Percentiles rank a stretch among this genome's conserved stretches.
Evolutionary conservation across 2,329 filamentous ascomycete species (phyloP).

Genomic region (Cryphonectria nitschkei): DNA sequence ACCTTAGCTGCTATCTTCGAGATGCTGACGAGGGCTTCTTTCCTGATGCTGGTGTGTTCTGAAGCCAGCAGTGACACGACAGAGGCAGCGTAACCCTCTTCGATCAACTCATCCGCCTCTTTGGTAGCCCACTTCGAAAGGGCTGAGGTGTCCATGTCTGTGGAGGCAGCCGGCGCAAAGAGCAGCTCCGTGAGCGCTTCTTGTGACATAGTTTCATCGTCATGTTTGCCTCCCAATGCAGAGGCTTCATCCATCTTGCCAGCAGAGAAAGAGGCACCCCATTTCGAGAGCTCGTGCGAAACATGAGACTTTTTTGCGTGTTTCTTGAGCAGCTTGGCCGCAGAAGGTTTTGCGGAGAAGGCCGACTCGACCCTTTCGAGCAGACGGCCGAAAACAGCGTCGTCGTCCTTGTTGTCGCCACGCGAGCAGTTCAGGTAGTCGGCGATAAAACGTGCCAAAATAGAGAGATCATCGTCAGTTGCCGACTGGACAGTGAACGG

Average conservation of each 20-base stretch:
- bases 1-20: conserved; percentile 66
- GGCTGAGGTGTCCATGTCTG: conserved; percentile 54
- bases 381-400: conserved; percentile 1
- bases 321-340: conserved; percentile 26
- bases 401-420: conserved; percentile 49
- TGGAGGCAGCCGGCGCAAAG: conserved; percentile 48
- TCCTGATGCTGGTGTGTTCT: conserved; percentile 72
- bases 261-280: conserved; percentile 27
- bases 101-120: conserved; percentile 75
- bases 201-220: conserved; percentile 24
- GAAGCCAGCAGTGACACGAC: conserved; percentile 79
- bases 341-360: conserved; percentile 23
- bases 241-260: conserved; percentile 25
- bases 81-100: conserved; percentile 72
- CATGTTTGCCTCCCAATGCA: conserved; percentile 33
- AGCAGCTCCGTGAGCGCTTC: conserved; percentile 58
- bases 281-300: conserved; percentile 27
- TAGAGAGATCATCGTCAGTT: conserved; percentile 45
- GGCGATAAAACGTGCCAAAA: conserved; percentile 62
- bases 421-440: conserved; percentile 59
- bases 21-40: conserved; percentile 74
- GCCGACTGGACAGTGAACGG: conserved; percentile 64
- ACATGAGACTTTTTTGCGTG: conserved; percentile 19
- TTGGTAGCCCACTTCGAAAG: conserved; percentile 73
- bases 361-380: conserved; percentile 19